Evolutionary conservation across 306 rosid species (phyloP).

Genomic region (Herpetospermum pedunculosum): DNA sequence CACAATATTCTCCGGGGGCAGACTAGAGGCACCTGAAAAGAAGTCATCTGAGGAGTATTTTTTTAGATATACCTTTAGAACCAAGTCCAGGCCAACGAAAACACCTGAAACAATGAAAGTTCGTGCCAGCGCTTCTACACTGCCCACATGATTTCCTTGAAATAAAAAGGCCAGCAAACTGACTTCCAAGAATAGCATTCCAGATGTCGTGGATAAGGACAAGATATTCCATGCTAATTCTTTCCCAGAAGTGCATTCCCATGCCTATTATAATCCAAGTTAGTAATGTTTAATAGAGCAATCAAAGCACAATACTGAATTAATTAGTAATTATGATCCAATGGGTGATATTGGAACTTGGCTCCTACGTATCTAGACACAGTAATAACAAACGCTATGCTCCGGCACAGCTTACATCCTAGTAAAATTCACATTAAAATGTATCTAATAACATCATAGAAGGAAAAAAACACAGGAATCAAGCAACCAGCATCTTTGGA

Average conservation of each 20-base stretch:
- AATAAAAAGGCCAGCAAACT: constrained; percentile 93
- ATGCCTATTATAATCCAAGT: constrained; percentile 34
- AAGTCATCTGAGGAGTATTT: not conserved
- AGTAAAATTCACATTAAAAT: not conserved
- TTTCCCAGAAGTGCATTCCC: constrained; percentile 81
- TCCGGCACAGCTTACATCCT: not conserved
- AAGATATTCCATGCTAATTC: constrained; percentile 63
- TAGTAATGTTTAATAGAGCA: not conserved
- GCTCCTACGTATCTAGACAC: not conserved
- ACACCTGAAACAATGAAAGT: constrained; percentile 75
- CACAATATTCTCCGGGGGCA: not conserved
- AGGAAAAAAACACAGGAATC: not conserved
- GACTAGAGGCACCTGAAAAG: not conserved
- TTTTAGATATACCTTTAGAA: constrained; percentile 48
- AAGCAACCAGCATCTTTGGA: not conserved
- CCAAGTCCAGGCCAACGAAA: constrained; percentile 65
- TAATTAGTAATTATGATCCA: not conserved
- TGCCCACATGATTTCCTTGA: constrained; percentile 72
- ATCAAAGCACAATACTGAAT: not conserved
- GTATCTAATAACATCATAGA: not conserved
- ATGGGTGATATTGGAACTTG: not conserved
- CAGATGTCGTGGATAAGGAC: constrained; percentile 72
- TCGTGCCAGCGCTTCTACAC: constrained; percentile 63
- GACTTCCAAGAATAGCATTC: constrained; percentile 94
- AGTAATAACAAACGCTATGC: not conserved